Conservation (phyloP, 2,329 filamentous ascomycete genomes). For the Bimuria novae-zelandiae region DNA sequence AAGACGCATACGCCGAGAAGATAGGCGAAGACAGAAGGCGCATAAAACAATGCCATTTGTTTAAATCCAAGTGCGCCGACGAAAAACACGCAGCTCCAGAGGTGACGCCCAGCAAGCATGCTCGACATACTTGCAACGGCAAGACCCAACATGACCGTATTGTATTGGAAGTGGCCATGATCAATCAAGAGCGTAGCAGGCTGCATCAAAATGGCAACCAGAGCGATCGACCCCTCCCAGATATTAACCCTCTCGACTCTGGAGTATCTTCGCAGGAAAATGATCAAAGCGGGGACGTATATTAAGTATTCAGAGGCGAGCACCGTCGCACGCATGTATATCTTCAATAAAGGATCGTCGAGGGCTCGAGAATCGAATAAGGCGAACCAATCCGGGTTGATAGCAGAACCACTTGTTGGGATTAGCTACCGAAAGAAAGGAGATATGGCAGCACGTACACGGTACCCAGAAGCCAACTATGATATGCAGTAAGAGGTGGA, state of each 20-base stretch:
- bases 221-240: conserved; percentile 82
- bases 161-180: conserved; percentile 97
- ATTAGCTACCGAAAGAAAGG: conserved; percentile 10
- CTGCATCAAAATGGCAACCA: conserved; percentile 90
- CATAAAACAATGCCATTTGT: conserved; percentile 98
- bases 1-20: conserved; percentile 85
- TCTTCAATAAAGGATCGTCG: conserved; percentile 79
- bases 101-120: conserved; percentile 79
- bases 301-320: conserved; percentile 88
- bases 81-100: conserved; percentile 93
- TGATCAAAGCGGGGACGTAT: conserved; percentile 82
- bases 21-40: conserved; percentile 89
- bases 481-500: conserved; percentile 94
- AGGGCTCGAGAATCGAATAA: conserved; percentile 80
- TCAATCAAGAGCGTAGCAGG: conserved; percentile 89
- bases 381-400: conserved; percentile 86
- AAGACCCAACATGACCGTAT: conserved; percentile 96
- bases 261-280: conserved; percentile 83
- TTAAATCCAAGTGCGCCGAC: conserved; percentile 95
- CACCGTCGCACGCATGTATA: conserved; percentile 95
- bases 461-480: conserved; percentile 92
- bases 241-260: conserved; percentile 74
- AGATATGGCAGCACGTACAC: conserved; percentile 57
- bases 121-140: conserved; percentile 85
- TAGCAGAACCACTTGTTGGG: conserved; percentile 64